Evolutionary conservation across 2,329 filamentous ascomycete species (phyloP).

Genomic region (Nemania serpens): DNA sequence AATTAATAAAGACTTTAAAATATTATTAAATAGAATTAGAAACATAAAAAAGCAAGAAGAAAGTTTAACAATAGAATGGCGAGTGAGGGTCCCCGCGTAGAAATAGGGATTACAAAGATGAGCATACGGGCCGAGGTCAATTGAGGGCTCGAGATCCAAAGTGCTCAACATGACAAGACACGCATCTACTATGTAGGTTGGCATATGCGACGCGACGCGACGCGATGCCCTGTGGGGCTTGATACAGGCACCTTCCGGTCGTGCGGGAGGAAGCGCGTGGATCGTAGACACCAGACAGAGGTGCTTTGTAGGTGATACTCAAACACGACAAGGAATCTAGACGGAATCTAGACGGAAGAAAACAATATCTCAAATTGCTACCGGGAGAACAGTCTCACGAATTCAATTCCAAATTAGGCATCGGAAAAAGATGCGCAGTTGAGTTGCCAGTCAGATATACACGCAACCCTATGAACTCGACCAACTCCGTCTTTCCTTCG

Average conservation of each 20-base stretch:
- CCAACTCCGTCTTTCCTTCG: constrained; percentile 18
- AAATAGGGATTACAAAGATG: no score
- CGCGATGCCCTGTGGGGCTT: constrained; percentile 15
- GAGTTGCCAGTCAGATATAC: constrained; percentile 14
- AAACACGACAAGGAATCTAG: no score
- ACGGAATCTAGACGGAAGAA: not conserved
- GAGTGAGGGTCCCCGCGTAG: no score
- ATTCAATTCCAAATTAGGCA: not conserved
- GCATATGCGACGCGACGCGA: no score
- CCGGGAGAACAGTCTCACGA: not conserved
- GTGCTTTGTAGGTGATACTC: not conserved
- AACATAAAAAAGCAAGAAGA: no score
- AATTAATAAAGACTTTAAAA: no score
- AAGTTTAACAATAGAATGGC: no score
- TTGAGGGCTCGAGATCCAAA: no score
- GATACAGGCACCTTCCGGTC: not conserved
- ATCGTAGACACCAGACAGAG: not conserved
- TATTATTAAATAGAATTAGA: no score
- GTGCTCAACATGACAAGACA: no score
- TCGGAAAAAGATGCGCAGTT: not conserved
- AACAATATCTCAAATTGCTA: not conserved
- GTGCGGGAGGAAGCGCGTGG: not conserved
- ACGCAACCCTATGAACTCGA: constrained; percentile 16
- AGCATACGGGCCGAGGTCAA: no score
- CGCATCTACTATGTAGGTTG: no score